Evolutionary conservation across 2,329 filamentous ascomycete genomes (phyloP).

Genomic region (Torrubiella hemipterigena): DNA sequence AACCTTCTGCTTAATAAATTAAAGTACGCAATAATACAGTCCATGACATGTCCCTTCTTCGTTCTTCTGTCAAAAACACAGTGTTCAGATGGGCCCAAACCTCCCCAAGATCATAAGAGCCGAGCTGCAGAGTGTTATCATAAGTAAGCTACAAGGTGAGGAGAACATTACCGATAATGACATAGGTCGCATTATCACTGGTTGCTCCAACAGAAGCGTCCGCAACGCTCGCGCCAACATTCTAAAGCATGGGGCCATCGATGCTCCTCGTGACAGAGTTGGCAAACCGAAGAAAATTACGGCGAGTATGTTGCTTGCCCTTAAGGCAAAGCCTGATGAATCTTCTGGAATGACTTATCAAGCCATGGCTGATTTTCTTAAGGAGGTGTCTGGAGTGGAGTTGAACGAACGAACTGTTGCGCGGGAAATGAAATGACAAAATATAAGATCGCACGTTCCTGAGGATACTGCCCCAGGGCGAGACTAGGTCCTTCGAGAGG

Average conservation of each 20-base stretch:
- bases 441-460: background rate
- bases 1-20: too few relatives aligned
- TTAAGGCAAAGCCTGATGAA: background rate
- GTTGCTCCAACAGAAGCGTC: background rate
- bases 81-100: background rate
- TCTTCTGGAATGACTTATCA: background rate
- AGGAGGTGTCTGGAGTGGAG: background rate
- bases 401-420: background rate
- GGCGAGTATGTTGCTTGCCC: background rate
- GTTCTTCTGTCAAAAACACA: too few relatives aligned
- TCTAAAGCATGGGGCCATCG: background rate
- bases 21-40: too few relatives aligned
- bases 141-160: background rate
- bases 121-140: background rate
- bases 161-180: background rate
- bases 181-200: background rate
- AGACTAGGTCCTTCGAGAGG: background rate
- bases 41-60: too few relatives aligned
- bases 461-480: background rate
- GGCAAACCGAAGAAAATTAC: background rate
- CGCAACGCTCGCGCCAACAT: background rate
- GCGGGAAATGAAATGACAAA: background rate
- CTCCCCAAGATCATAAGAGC: background rate
- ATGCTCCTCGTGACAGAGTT: background rate
- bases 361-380: background rate